Percentiles rank a stretch among this genome's conserved stretches.
Conservation (phyloP, 768 basidiomycete genomes). For the Pleurotus djamor region DNA sequence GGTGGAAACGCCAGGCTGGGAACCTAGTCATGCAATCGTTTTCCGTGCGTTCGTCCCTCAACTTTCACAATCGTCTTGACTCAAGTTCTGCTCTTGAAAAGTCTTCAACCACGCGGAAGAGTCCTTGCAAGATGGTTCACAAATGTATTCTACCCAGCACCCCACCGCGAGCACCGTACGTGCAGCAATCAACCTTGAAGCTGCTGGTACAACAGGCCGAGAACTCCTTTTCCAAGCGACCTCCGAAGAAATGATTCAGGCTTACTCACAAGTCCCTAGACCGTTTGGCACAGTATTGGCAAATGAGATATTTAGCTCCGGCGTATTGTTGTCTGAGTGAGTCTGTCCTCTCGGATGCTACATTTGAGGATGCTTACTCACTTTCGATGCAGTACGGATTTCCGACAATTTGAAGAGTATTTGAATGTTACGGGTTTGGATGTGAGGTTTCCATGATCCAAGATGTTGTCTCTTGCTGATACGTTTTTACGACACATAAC, state of each 20-base stretch:
- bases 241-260: slow-evolving; percentile 91
- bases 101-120: slow-evolving; percentile 98
- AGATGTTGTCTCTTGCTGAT: no score
- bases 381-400: slow-evolving; percentile 71
- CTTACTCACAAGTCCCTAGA: slow-evolving; percentile 82
- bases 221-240: slow-evolving; percentile 96
- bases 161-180: slow-evolving; percentile 73
- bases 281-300: slow-evolving; percentile 90
- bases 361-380: slow-evolving; percentile 5
- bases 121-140: slow-evolving; percentile 91
- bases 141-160: slow-evolving; percentile 92
- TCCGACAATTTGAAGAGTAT: slow-evolving; percentile 90
- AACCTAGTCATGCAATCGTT: slow-evolving; percentile 74
- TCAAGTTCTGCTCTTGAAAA: slow-evolving; percentile 21
- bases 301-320: slow-evolving; percentile 90
- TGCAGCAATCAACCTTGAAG: slow-evolving; percentile 90
- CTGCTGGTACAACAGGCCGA: slow-evolving; percentile 83
- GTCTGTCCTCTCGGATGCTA: slow-evolving; percentile 16
- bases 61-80: background rate
- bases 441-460: slow-evolving; percentile 28
- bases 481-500: slow-evolving; percentile 19
- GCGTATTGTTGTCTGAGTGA: slow-evolving; percentile 87
- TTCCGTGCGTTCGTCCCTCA: slow-evolving; percentile 60
- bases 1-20: slow-evolving; percentile 61
- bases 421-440: slow-evolving; percentile 90